Percentiles rank a stretch among this genome's conserved stretches.
These are phyloP conservation scores for Lipomyces sp. DNA, from an alignment of 805 yeast species.

Conservation along the genomic window DNA sequence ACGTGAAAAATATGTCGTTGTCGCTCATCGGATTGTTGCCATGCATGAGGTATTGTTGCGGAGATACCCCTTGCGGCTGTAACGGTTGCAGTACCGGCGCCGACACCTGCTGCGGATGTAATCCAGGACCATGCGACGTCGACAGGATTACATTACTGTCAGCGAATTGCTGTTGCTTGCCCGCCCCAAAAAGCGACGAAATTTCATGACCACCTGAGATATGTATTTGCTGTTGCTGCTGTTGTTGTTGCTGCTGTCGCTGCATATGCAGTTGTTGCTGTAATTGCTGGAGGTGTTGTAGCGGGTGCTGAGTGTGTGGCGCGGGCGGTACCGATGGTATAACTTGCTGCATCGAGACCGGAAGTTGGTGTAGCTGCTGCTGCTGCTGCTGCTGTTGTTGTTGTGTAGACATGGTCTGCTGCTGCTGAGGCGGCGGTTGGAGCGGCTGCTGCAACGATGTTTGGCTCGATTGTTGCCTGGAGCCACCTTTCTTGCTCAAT, in stretches of 20 bases:
- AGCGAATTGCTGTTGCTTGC: slow-evolving; percentile 2
- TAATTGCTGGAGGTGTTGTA: slow-evolving; percentile 28
- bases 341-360: slow-evolving; percentile 24
- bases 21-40: slow-evolving; percentile 7
- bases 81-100: slow-evolving; percentile 16
- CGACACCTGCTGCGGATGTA: slow-evolving; percentile 22
- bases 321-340: slow-evolving; percentile 25
- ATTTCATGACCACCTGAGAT: slow-evolving; percentile 1
- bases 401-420: not conserved
- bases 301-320: slow-evolving; percentile 23
- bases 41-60: not conserved
- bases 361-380: slow-evolving; percentile 18
- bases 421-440: slow-evolving; percentile 5
- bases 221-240: slow-evolving; percentile 26
- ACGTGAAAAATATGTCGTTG: slow-evolving; percentile 31
- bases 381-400: slow-evolving; percentile 12
- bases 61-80: not conserved
- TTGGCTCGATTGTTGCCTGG: slow-evolving; percentile 6
- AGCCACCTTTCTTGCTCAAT: slow-evolving; percentile 21
- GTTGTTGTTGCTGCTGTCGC: slow-evolving; percentile 30
- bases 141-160: slow-evolving; percentile 17
- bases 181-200: slow-evolving; percentile 8
- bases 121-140: slow-evolving; percentile 26
- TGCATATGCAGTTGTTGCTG: slow-evolving; percentile 28
- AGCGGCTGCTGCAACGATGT: slow-evolving; percentile 6